Base-by-base conservation (phyloP, 129 eudicot genomes). In the Erigeron canadensis region DNA sequence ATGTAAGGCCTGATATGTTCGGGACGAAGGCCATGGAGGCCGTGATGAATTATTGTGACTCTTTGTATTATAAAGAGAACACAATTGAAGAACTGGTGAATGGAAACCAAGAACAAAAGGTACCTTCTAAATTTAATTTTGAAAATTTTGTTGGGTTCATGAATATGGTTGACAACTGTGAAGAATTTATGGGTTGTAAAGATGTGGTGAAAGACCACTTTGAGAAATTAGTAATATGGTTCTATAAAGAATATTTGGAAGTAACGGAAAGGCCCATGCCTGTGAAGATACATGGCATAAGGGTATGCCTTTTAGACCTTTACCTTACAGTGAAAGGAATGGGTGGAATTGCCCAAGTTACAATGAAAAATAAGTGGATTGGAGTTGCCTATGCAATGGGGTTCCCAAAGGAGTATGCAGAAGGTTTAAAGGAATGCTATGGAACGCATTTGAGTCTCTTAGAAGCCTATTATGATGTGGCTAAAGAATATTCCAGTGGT, bases 311-410 rank as follows among this genome's bases (percentile, higher is more conserved):
- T n/a, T n/a, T n/a, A n/a, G n/a, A n/a, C n/a, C n/a, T n/a, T n/a
- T n/a, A n/a, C n/a, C n/a, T n/a, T n/a, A n/a, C n/a, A n/a, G n/a
- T n/a, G n/a, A n/a, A n/a, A n/a, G n/a, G n/a, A n/a, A n/a, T n/a
- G n/a, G n/a, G n/a, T n/a, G n/a, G n/a, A n/a, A n/a, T n/a, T n/a
- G n/a, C n/a, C n/a, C 21, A 39, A 6, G 67, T 62, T 3, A 2
- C 22, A 37, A 37, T 13, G 15, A 8, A 62, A 1, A 15, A 39
- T 1, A 9, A 62, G 19, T 62, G 67, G 67, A 15, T 37, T 3
- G 2, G 9, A 2, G 67, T 62, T 15, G 67, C 67, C 47, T 13
- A 62, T 62, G 67, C 67, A 7, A 62, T 62, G 67, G 23, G 67
- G 67, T 62, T 62, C 19, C 67, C 67, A 8, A 62, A 4, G 9